Percentiles rank a stretch among this genome's conserved stretches.
These are phyloP conservation scores for Pistacia integerrima DNA, from an alignment of 345 rosid genomes.

Conservation along the genomic window DNA sequence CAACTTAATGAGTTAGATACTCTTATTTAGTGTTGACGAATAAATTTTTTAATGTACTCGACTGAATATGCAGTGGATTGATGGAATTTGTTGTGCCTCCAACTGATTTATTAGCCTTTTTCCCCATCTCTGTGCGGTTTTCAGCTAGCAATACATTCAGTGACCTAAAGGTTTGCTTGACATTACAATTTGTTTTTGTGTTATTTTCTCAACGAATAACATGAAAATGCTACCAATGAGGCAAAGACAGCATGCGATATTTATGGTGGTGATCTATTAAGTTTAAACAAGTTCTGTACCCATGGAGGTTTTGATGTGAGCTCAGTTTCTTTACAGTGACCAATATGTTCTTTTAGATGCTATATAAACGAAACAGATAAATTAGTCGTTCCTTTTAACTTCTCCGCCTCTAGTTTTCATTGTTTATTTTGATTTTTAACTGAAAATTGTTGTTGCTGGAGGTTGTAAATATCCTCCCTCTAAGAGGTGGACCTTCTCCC, in stretches of 20 bases:
- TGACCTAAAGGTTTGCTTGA: slow-evolving; percentile 70
- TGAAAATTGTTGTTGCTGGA: slow-evolving; percentile 1
- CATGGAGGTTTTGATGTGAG: too few species aligned
- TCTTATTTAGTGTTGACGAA: slow-evolving; percentile 2
- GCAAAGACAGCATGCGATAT: neutral
- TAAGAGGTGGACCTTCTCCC: too few species aligned
- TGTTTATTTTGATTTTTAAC: too few species aligned
- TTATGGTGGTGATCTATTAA: neutral
- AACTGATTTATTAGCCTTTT: slow-evolving; percentile 84
- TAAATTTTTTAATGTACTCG: neutral
- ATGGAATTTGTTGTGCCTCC: slow-evolving; percentile 99
- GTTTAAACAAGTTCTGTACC: too few species aligned
- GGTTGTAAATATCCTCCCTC: slow-evolving; percentile 47
- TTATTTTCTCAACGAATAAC: too few species aligned
- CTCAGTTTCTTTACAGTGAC: too few species aligned
- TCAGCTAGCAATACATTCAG: slow-evolving; percentile 86
- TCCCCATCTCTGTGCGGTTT: slow-evolving; percentile 90
- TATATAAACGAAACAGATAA: too few species aligned
- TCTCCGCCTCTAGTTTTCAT: too few species aligned
- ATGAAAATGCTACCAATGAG: neutral
- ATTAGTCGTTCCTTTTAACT: too few species aligned
- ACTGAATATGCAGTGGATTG: slow-evolving; percentile 68
- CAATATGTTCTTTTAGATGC: too few species aligned
- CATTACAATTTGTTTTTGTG: slow-evolving; percentile 1
- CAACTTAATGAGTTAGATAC: neutral